A percentile compares a stretch with the other conserved stretches of the same genome.
Evolutionary conservation across 2,329 filamentous ascomycete genomes (phyloP).

Genomic region (Metarhizium guizhouense): DNA sequence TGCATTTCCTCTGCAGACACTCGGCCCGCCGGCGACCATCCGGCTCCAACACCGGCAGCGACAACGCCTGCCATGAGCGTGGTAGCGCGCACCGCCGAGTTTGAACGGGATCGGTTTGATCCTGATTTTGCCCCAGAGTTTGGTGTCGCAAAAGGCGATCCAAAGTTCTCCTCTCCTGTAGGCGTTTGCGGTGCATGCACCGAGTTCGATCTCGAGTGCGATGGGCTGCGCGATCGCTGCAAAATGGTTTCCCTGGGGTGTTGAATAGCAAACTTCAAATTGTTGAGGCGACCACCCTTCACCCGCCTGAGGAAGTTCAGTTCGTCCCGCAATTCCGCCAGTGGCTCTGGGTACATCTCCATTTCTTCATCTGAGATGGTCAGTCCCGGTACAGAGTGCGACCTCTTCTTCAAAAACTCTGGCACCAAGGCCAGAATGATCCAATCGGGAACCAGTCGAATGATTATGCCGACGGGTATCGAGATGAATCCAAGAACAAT

Average conservation of each 20-base stretch:
- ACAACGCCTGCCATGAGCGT: conserved; percentile 79
- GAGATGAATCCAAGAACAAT: conserved; percentile 78
- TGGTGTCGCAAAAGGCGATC: conserved; percentile 41
- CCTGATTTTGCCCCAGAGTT: conserved; percentile 57
- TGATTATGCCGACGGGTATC: conserved; percentile 70
- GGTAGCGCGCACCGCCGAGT: conserved; percentile 65
- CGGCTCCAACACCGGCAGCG: conserved; percentile 65
- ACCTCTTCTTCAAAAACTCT: conserved; percentile 40
- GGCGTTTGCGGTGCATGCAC: conserved; percentile 54
- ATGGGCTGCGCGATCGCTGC: conserved; percentile 52
- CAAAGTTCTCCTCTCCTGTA: conserved; percentile 44
- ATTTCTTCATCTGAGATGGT: conserved; percentile 61
- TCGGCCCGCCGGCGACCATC: conserved; percentile 64
- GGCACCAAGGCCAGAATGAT: conserved; percentile 46
- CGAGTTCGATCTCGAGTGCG: conserved; percentile 56
- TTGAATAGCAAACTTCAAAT: conserved; percentile 68
- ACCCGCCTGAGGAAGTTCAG: conserved; percentile 71
- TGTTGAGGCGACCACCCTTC: conserved; percentile 74
- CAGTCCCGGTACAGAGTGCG: conserved; percentile 39
- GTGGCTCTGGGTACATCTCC: conserved; percentile 58
- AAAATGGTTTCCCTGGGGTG: conserved; percentile 65
- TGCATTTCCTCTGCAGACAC: conserved; percentile 17
- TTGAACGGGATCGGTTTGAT: conserved; percentile 56
- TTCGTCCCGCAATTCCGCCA: conserved; percentile 71
- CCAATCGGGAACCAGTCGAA: conserved; percentile 75